Percentiles rank a stretch among this genome's conserved stretches.
Evolutionary conservation across 1,139 yeast genomes (phyloP).

Genomic region (Pichia sp.): DNA sequence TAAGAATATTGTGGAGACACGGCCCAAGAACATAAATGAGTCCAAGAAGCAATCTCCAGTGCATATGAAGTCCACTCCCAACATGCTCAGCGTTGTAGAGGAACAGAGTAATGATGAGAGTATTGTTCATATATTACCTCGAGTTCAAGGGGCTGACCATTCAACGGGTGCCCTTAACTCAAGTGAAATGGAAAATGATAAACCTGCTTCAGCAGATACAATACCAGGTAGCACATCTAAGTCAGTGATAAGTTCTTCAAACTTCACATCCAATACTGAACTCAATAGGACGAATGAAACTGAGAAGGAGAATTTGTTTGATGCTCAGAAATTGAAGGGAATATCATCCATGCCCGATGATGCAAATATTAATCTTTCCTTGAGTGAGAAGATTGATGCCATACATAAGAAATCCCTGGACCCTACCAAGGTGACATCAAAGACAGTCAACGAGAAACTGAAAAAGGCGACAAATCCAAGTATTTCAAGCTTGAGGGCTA

Average conservation of each 20-base stretch:
- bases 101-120: constrained; percentile 19
- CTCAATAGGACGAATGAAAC: background rate
- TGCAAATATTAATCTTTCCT: background rate
- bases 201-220: too few species aligned
- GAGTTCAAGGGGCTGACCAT: too few species aligned
- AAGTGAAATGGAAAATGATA: too few species aligned
- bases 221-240: too few species aligned
- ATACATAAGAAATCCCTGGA: constrained; percentile 5
- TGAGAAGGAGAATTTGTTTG: background rate
- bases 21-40: too few species aligned
- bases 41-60: background rate
- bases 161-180: too few species aligned
- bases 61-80: constrained; percentile 4
- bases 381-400: constrained; percentile 1
- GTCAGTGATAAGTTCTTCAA: too few species aligned
- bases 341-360: background rate
- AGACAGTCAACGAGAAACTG: constrained; percentile 9
- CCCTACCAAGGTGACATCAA: background rate
- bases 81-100: constrained; percentile 19
- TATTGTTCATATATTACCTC: constrained; percentile 18
- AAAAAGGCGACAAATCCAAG: constrained; percentile 18
- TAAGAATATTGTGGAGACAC: too few species aligned
- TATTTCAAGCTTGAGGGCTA: constrained; percentile 19
- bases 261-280: too few species aligned
- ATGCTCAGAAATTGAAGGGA: background rate